These are phyloP conservation scores for Ilyonectria robusta DNA, from an alignment of 2,329 filamentous ascomycete species.

Conservation along the genomic window DNA sequence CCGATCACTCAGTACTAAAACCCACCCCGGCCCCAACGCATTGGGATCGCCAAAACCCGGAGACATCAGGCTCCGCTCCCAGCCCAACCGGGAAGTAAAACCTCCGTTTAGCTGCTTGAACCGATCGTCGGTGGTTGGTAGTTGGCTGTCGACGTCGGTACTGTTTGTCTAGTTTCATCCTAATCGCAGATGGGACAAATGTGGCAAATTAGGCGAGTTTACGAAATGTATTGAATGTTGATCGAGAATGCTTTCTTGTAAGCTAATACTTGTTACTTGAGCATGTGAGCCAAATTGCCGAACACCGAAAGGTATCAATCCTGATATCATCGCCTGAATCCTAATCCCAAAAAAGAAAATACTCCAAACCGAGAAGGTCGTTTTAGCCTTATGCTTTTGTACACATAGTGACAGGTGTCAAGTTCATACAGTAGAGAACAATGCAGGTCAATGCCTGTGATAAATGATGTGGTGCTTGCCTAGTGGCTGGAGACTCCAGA, in stretches of 20 bases:
- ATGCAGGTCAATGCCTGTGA: slow-evolving; percentile 4
- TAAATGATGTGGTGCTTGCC: not conserved
- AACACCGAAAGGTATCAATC: slow-evolving; percentile 21
- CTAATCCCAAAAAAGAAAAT: slow-evolving; percentile 8
- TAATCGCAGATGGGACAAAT: not conserved
- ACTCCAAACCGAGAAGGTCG: slow-evolving; percentile 1
- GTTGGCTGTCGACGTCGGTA: not conserved
- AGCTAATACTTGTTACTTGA: not conserved
- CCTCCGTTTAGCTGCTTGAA: not conserved
- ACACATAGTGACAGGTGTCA: not conserved
- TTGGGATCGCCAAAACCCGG: not conserved
- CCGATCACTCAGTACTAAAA: not conserved
- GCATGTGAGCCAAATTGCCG: not conserved
- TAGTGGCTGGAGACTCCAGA: not conserved
- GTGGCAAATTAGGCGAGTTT: not conserved
- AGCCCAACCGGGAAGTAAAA: not conserved
- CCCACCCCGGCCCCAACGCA: not conserved
- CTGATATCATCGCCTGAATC: slow-evolving; percentile 24
- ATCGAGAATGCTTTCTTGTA: not conserved
- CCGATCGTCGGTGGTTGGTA: not conserved
- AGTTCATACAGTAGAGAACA: slow-evolving; percentile 4
- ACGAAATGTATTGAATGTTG: not conserved
- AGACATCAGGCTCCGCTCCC: not conserved
- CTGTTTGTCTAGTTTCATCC: too few relatives aligned
- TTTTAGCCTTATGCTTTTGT: slow-evolving; percentile 2